Percentiles rank a stretch among this genome's conserved stretches.
Evolutionary conservation across 2,329 filamentous ascomycete genomes (phyloP).

Genomic region (Knufia petricola): DNA sequence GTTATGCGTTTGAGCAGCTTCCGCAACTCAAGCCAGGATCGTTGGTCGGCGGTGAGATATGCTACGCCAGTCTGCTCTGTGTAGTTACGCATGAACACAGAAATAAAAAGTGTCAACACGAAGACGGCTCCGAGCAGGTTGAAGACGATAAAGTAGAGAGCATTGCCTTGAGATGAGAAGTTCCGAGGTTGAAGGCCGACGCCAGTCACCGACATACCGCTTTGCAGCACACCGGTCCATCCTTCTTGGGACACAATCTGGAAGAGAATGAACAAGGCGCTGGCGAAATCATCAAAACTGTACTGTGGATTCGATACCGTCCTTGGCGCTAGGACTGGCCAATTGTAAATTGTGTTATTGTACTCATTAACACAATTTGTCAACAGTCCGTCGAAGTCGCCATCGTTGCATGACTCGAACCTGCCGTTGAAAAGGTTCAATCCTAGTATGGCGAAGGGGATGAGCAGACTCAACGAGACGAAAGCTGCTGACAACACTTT

Average conservation of each 20-base stretch:
- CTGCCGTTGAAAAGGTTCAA: constrained; percentile 84
- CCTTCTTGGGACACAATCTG: constrained; percentile 98
- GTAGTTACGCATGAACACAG: constrained; percentile 99
- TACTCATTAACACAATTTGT: constrained; percentile 79
- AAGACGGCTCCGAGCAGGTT: constrained; percentile 95
- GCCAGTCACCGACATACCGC: constrained; percentile 71
- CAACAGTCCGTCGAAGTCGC: constrained; percentile 38
- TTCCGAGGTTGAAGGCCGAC: constrained; percentile 61
- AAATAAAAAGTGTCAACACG: constrained; percentile 92
- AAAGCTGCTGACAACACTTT: constrained; percentile 89
- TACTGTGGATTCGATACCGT: constrained; percentile 73
- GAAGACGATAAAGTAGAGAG: constrained; percentile 90
- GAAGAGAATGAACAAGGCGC: constrained; percentile 89
- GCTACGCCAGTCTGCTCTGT: constrained; percentile 97
- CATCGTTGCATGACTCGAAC: constrained; percentile 72
- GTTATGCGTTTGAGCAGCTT: constrained; percentile 89
- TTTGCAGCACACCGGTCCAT: constrained; percentile 89
- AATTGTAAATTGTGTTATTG: constrained; percentile 65
- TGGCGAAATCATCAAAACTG: constrained; percentile 90
- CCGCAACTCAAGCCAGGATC: constrained; percentile 89
- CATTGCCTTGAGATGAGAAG: constrained; percentile 68
- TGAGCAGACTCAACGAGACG: constrained; percentile 84
- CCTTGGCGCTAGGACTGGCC: constrained; percentile 75
- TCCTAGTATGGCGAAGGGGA: constrained; percentile 94
- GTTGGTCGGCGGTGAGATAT: constrained; percentile 87